phyloP scores from a whole-genome alignment of 179 eudicot genomes.

The Carnegiea gigantea region DNA sequence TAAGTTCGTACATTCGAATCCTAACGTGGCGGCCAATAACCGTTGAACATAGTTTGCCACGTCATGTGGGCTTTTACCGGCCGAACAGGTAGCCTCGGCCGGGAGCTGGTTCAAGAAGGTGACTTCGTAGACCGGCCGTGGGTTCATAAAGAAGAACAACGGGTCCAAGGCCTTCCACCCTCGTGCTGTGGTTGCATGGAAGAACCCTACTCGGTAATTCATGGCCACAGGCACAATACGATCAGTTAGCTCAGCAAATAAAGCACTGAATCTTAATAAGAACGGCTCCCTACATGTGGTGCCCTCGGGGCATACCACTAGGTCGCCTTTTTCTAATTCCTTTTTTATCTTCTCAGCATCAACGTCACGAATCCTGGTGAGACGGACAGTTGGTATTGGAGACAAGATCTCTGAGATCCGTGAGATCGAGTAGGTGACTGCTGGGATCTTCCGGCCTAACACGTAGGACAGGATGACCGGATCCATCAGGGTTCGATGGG shows the following conservation, averaged over 20 bases:
- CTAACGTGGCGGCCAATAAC: slow-evolving; percentile 74
- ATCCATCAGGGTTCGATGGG: slow-evolving; percentile 88
- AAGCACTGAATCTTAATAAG: slow-evolving; percentile 71
- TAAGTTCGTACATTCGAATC: slow-evolving; percentile 85
- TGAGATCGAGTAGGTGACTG: slow-evolving; percentile 87
- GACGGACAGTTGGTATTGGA: slow-evolving; percentile 78
- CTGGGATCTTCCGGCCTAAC: slow-evolving; percentile 66
- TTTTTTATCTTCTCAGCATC: slow-evolving; percentile 60
- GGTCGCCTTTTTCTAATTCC: slow-evolving; percentile 56
- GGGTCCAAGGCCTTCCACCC: slow-evolving; percentile 96
- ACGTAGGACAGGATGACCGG: slow-evolving; percentile 81
- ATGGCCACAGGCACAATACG: slow-evolving; percentile 89
- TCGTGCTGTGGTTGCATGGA: slow-evolving; percentile 88
- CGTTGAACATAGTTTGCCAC: slow-evolving; percentile 92
- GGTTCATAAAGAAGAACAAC: slow-evolving; percentile 92
- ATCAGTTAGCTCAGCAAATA: slow-evolving; percentile 85
- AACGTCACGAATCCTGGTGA: slow-evolving; percentile 69
- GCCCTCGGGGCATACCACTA: slow-evolving; percentile 90
- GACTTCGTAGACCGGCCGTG: slow-evolving; percentile 82
- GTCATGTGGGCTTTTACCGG: slow-evolving; percentile 88
- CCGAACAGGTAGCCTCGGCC: slow-evolving; percentile 82
- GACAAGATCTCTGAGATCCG: slow-evolving; percentile 73
- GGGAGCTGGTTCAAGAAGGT: slow-evolving; percentile 87
- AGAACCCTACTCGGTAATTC: slow-evolving; percentile 80
- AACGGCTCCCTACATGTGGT: slow-evolving; percentile 97